Evolutionary conservation across 1,284 basidiomycete species (phyloP).

Genomic region (Puccinia hordei): DNA sequence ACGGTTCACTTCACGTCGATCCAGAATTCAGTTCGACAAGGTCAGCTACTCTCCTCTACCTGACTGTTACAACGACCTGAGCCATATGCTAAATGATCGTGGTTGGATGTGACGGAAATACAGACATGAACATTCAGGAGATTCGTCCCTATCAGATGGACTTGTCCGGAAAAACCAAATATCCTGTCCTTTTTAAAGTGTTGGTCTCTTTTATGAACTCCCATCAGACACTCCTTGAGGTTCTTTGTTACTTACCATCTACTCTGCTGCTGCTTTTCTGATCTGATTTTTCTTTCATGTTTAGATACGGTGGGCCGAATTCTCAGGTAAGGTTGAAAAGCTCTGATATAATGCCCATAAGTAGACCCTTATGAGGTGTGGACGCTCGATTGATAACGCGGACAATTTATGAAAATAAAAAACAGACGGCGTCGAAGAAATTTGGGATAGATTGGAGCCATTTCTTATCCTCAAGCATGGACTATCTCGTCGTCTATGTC

Average conservation of each 20-base stretch:
- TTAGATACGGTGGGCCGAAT: conserved; percentile 83
- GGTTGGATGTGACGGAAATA: background rate
- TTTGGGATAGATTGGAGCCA: conserved; percentile 81
- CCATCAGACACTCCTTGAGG: background rate
- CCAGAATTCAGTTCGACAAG: conserved; percentile 27
- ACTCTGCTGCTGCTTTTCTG: background rate
- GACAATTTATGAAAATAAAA: background rate
- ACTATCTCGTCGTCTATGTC: conserved; percentile 82
- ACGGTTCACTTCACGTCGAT: conserved; percentile 20
- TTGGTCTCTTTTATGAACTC: conserved; percentile 60
- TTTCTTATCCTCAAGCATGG: conserved; percentile 76
- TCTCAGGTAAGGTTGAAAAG: conserved; percentile 63
- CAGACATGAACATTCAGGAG: conserved; percentile 83
- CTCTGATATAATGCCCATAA: too few species aligned
- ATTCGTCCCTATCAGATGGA: conserved; percentile 89
- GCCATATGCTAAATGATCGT: background rate
- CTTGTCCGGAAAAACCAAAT: conserved; percentile 83
- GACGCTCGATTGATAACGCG: background rate
- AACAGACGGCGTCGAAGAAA: conserved; percentile 67
- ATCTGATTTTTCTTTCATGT: conserved; percentile 14
- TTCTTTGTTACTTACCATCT: conserved; percentile 19
- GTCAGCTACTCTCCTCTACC: background rate
- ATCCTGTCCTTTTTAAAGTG: conserved; percentile 86
- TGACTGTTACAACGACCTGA: background rate
- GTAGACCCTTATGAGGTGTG: background rate